Evolutionary conservation across 148 eudicot species (phyloP).

Genomic region (Cornus florida): DNA sequence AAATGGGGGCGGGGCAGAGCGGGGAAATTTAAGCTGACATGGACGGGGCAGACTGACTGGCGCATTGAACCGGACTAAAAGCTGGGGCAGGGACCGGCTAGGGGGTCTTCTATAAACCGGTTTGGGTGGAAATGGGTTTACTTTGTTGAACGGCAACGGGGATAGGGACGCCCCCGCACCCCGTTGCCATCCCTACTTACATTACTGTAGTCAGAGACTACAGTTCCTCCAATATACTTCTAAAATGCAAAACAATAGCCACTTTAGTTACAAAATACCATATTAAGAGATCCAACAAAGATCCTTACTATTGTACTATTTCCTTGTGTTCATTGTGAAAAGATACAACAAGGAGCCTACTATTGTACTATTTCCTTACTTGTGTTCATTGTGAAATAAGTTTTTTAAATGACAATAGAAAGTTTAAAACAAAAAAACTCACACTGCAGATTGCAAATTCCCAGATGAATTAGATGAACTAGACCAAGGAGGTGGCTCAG

Average conservation of each 20-base stretch:
- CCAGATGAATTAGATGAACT: slow-evolving; percentile 45
- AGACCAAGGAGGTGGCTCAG: slow-evolving; percentile 86
- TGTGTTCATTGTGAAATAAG: neutral
- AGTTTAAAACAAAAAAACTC: slow-evolving; percentile 12
- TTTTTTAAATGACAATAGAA: neutral
- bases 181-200: too few species aligned
- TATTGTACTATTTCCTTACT: neutral
- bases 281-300: neutral
- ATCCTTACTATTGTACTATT: neutral
- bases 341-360: neutral
- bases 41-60: too few species aligned
- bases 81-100: too few species aligned
- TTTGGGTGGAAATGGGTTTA: too few species aligned
- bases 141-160: too few species aligned
- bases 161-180: too few species aligned
- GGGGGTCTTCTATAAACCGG: too few species aligned
- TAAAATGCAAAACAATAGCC: neutral
- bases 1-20: too few species aligned
- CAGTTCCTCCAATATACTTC: too few species aligned
- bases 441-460: slow-evolving; percentile 46
- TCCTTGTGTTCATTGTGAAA: neutral
- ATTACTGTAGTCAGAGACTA: too few species aligned
- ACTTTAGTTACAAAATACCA: neutral
- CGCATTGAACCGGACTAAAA: too few species aligned
- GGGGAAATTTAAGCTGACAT: too few species aligned